Base-by-base conservation (phyloP, 2,329 filamentous ascomycete species). In the Fusarium sp. region DNA sequence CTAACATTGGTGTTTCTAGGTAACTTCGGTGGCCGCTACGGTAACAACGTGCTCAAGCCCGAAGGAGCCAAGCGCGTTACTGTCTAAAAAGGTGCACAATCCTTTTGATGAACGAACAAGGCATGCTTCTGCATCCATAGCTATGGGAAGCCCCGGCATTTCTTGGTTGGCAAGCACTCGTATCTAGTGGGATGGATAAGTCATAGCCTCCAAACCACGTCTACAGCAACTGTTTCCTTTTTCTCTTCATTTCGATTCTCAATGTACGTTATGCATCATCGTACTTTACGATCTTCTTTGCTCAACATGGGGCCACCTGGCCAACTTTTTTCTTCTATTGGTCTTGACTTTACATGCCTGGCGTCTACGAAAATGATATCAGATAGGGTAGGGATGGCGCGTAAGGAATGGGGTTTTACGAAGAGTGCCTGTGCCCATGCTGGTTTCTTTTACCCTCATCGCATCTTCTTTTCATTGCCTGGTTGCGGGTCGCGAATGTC, bases 11-110 rank as follows among this genome's bases (percentile, higher is more conserved):
- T 9, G 6, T 43, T 10, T 7, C 0, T 27, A 85, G 85, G 86
- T 70, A 88, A 88, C 78, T 79, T 84, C 45, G 82, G 78, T 41
- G 85, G 85, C 62, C 64, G 75, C 30, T 88, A 86, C 68, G 83
- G 72, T 62, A 63, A 65, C 14, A 88, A 88, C 74, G 84, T 88
- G 37, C 72, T 82, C 48, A 66, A 72, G 39, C 81, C 85, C 37
- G 57, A 68, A 20, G 75, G 76, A 39, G 39, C 72, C 14, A 50
- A 67, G 43, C 60, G 55, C 10, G 60, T 75, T 30, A 64, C 59
- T 48, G 67, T 78, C 33, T 79, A 78, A 75, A 17, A 37, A 37
- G 44, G 30, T 15, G 25, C 37, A 22, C 41, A 43, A 30, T 41
- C 39, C 52, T 46, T 46, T 22, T 47, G 46, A 56, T 62, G 57